A percentile compares a stretch with the other conserved stretches of the same genome.
Evolutionary conservation across 2,329 filamentous ascomycete species (phyloP).

Genomic region (Alternaria burnsii): DNA sequence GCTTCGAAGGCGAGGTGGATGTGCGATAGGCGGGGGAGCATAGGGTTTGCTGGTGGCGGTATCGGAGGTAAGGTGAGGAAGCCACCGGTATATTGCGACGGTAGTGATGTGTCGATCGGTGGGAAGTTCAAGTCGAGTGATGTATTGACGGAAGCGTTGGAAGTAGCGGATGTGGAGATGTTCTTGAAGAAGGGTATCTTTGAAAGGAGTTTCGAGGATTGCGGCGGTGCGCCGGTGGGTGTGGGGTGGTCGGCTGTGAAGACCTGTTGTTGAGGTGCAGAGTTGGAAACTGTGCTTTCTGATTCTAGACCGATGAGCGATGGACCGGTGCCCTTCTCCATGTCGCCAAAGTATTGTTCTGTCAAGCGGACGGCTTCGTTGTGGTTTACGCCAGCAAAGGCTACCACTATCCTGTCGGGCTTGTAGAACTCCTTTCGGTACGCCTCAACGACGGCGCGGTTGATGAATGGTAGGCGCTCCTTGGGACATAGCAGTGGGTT

Average conservation of each 20-base stretch:
- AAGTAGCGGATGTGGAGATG: constrained; percentile 76
- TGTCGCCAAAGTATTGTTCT: constrained; percentile 89
- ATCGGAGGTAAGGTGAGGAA: constrained; percentile 86
- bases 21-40: constrained; percentile 82
- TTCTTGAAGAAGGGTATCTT: constrained; percentile 92
- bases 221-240: constrained; percentile 52
- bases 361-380: constrained; percentile 78
- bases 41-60: constrained; percentile 78
- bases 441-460: constrained; percentile 74
- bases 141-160: constrained; percentile 62
- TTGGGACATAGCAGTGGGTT: constrained; percentile 91
- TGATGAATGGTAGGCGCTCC: constrained; percentile 79
- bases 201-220: constrained; percentile 75
- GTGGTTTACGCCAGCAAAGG: constrained; percentile 92
- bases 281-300: constrained; percentile 24
- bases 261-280: constrained; percentile 56
- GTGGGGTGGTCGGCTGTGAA: constrained; percentile 49
- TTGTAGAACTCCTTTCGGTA: constrained; percentile 87
- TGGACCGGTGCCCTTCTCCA: constrained; percentile 67
- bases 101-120: constrained; percentile 65
- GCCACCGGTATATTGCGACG: constrained; percentile 90
- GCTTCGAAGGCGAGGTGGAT: constrained; percentile 97
- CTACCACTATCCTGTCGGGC: constrained; percentile 91
- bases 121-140: constrained; percentile 59
- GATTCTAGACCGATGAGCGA: constrained; percentile 47